Evolutionary conservation across 352 stramenopile species (phyloP), one percentile per base, ranked within the genome.

Genomic region (Aphanomyces stellatus): DNA sequence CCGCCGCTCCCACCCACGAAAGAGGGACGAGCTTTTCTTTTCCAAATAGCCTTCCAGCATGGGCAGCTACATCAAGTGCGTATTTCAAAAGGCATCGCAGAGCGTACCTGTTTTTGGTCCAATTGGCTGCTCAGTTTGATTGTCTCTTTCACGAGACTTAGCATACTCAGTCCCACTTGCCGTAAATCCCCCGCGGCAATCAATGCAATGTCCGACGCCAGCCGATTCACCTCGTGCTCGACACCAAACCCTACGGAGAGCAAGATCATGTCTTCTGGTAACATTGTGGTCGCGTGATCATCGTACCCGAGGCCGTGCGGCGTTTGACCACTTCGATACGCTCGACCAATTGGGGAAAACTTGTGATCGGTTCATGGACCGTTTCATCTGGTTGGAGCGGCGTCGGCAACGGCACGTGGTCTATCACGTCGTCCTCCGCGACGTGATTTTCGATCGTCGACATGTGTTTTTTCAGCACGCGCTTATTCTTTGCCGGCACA

Each of bases 11-110:
- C 80, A 90, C 15, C 79, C 81, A 17, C 81, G 79, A 51, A 88
- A 88, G 48, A 90, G 87, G 6, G 81, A 90, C 55, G 78, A 79
- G 57, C 81, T 90, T 67, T 90, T 90, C 70, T 88, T 88, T 43
- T 90, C 81, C 28, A 90, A 62, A 53, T 81, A 71, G n/a, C 81
- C 81, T 70, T 90, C 79, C 19, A 90, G 69, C 24, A 82, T 66
- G 3, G 81, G 81, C 27, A 90, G 42, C 17, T 76, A 73, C 31
- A 35, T 17, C 13, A 24, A 25, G 28, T 46, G 7, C 15, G 19
- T 2, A 43, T 28, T 17, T 11, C 30, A 31, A 22, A 8, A 41
- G 22, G 30, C 0, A 35, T 37, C 11, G 19, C 17, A 51, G 5
- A 40, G 40, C 4, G 31, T 51, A 63, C 55, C 35, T 63, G 31